Evolutionary conservation across 768 basidiomycete genomes (phyloP), one percentile per base, ranked within the genome.

Genomic region (Trametes maxima): DNA sequence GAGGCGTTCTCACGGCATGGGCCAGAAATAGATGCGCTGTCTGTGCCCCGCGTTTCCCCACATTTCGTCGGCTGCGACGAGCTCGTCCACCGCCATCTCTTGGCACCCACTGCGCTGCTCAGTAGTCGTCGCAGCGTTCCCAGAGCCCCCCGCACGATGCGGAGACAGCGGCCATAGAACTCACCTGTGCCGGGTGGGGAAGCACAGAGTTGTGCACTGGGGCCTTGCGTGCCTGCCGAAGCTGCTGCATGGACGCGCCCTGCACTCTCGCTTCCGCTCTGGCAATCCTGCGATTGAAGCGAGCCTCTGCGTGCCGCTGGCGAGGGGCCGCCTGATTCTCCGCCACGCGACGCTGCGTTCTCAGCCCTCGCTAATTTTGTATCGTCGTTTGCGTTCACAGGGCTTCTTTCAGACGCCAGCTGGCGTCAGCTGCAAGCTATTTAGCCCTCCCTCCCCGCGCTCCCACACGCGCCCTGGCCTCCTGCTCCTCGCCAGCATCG

Each of bases 281-380:
- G 28, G 28, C 28, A 33, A 33, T 33, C 28, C 28, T 33, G 4
- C 28, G 4, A 33, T 33, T 33, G 28, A 33, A 33, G 28, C 28
- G 28, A 33, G 28, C 28, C 28, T 33, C 8, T 33, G 8, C 28
- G 28, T 33, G 28, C 28, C 28, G 8, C 28, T 24, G 47, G 17
- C 45, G 24, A 14, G 28, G 13, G 19, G 3, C 25, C 7, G 47
- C 39, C 59, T 60, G 39, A 47, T 54, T 49, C 49, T 49, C 24
- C 33, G 21, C 45, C 59, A 45, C 44, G 45, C 35, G 44, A 37
- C 21, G 21, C 33, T 6, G 33, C 28, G 17, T 39, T 37, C 60
- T 19, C 54, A 55, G 58, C 54, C 54, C 54, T 45, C 52, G 58
- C 49, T 54, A 53, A 52, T 39, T 62, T 54, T 46, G 49, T 45